phyloP scores from a whole-genome alignment of 371 early-diverging fungal species.

The Fennellomyces sp. region DNA sequence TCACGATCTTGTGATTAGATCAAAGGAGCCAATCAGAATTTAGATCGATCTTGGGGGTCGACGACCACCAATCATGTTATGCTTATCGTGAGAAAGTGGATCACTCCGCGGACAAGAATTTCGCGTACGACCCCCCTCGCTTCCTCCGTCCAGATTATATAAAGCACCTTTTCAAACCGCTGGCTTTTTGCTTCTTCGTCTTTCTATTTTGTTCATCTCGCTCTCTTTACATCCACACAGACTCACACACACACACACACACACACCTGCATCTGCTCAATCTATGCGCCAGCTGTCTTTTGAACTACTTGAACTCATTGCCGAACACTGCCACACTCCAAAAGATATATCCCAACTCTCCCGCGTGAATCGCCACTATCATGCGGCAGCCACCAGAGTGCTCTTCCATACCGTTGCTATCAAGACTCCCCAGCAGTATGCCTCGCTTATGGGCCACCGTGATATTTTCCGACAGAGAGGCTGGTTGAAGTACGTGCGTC shows the following conservation, averaged over 20 bases:
- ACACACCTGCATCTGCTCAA: slow-evolving; percentile 7
- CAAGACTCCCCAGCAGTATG: slow-evolving; percentile 29
- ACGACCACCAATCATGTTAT: slow-evolving; percentile 11
- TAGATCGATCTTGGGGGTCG: slow-evolving; percentile 5
- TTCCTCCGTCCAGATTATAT: not conserved
- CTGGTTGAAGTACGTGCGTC: slow-evolving; percentile 16
- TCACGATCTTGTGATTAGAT: slow-evolving; percentile 10
- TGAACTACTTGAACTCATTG: slow-evolving; percentile 33
- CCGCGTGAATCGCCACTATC: slow-evolving; percentile 18
- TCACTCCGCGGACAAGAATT: not conserved
- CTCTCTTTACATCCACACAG: not conserved
- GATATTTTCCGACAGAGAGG: slow-evolving; percentile 7
- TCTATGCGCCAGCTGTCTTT: slow-evolving; percentile 30
- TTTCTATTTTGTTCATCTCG: not conserved
- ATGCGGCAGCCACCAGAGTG: slow-evolving; percentile 16
- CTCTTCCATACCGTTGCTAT: slow-evolving; percentile 34
- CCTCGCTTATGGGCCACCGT: slow-evolving; percentile 9
- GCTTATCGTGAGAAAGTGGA: slow-evolving; percentile 9
- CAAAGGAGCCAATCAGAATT: slow-evolving; percentile 11
- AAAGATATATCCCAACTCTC: slow-evolving; percentile 21
- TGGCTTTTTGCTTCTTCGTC: not conserved
- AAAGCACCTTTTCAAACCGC: not conserved
- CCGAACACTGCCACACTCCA: slow-evolving; percentile 11
- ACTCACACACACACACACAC: not conserved
- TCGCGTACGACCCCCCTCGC: slow-evolving; percentile 1